Evolutionary conservation across 2,329 filamentous ascomycete species (phyloP), one percentile per base, ranked within the genome.

Genomic region (Aureobasidium melanogenum): DNA sequence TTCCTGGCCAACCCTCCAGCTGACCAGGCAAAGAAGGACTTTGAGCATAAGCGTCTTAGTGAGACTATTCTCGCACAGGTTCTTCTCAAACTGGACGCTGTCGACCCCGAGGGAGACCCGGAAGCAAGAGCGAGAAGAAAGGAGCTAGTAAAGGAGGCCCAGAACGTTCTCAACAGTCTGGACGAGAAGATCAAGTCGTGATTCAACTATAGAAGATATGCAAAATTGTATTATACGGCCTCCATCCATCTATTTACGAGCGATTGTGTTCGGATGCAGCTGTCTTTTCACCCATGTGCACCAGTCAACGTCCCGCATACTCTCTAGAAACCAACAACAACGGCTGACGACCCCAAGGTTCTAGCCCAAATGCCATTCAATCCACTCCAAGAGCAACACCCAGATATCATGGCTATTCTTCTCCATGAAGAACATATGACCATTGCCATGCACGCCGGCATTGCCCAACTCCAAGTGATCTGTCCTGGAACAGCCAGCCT

Each of bases 1-100:
- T 93, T 84, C 70, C 80, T 82, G 22, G 76, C 75, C 6, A 76
- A 80, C 9, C 86, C 89, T 12, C 89, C 89, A 0, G 70, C 74
- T 3, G 87, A 91, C 56, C 69, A 76, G 41, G 85, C 86, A 72
- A 90, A 88, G 78, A 78, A 83, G 54, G 81, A 82, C 15, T 88
- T 91, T 36, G 88, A 92, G 69, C 87, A 93, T 71, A 85, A 87
- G 71, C 86, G 83, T 70, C 73, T 94, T 19, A 86, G 84, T 4
- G 89, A 94, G 77, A 89, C 86, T 5, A 82, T 91, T 41, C 79
- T 94, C 78, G 84, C 87, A 64, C 87, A 91, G 67, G 84, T 91
- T 2, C 69, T 93, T 39, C 75, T 94, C 65, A 93, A 92, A 75
- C 73, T 91, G 41, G 89, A 94, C 70, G 85, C 82, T 24, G 84